Conservation (phyloP, 1,139 yeast genomes). For the Tardiomyces digboiensis region DNA sequence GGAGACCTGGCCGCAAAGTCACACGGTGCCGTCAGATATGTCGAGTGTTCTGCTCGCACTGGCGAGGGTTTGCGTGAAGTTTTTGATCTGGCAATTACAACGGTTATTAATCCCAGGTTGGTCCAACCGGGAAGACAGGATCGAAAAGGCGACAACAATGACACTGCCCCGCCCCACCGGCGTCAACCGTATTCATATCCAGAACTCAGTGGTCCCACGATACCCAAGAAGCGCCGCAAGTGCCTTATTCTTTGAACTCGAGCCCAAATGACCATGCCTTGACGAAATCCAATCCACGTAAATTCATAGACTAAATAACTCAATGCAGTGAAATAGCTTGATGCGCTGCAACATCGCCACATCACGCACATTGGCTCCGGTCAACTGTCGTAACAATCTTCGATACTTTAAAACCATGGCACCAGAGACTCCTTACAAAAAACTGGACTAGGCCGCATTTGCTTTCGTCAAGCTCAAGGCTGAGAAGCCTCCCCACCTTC, state of each 20-base stretch:
- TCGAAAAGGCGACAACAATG: not conserved
- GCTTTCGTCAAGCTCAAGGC: too few species aligned
- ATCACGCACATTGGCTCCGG: too few species aligned
- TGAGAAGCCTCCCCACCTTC: too few species aligned
- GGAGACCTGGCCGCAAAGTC: conserved; percentile 57
- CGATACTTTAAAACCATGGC: too few species aligned
- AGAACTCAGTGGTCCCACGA: not conserved
- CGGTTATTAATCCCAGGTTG: conserved; percentile 4
- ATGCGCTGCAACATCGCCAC: too few species aligned
- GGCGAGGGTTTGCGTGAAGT: conserved; percentile 90
- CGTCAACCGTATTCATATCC: not conserved
- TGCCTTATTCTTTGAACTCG: conserved; percentile 2
- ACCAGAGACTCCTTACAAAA: too few species aligned
- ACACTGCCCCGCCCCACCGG: not conserved
- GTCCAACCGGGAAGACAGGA: not conserved
- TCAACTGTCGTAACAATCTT: too few species aligned
- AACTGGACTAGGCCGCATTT: too few species aligned
- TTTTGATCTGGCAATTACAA: conserved; percentile 61
- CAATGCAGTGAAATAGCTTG: too few species aligned
- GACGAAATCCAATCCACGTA: too few species aligned
- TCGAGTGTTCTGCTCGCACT: conserved; percentile 91
- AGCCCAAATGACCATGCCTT: too few species aligned
- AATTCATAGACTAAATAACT: too few species aligned
- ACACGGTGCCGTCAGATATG: conserved; percentile 77
- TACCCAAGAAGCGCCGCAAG: not conserved